phyloP scores from a whole-genome alignment of 768 basidiomycete species.

The Xerocomellus amylosporus region DNA sequence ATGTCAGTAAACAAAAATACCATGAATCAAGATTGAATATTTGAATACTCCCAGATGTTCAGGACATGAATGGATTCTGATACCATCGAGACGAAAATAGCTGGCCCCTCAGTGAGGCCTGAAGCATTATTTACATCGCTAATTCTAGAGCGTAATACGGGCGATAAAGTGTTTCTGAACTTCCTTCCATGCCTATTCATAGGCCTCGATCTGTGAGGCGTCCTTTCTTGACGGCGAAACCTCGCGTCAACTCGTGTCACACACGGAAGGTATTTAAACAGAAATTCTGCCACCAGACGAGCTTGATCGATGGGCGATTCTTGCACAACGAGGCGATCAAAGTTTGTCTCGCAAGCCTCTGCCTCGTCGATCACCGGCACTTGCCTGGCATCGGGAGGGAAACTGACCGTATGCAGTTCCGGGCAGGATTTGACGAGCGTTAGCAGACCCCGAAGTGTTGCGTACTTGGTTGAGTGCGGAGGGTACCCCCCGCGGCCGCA shows the following conservation, averaged over 20 bases:
- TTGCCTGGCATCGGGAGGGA: slow-evolving; percentile 13
- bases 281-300: slow-evolving; percentile 10
- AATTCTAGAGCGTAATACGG: no score
- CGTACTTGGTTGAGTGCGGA: slow-evolving; percentile 3
- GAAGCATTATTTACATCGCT: no score
- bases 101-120: no score
- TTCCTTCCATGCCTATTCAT: neutral
- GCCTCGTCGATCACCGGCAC: slow-evolving; percentile 1
- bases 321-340: neutral
- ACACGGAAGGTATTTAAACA: slow-evolving; percentile 3
- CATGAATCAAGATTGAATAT: no score
- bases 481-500: slow-evolving; percentile 2
- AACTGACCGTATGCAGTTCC: neutral
- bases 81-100: no score
- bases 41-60: no score
- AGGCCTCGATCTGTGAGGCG: neutral
- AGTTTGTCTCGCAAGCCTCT: neutral
- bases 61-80: no score
- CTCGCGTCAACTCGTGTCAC: neutral
- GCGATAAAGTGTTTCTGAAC: neutral
- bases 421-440: neutral
- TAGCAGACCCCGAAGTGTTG: slow-evolving; percentile 9
- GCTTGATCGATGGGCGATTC: slow-evolving; percentile 13
- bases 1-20: no score
- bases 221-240: slow-evolving; percentile 2